Evolutionary conservation across 495 filamentous ascomycete genomes (phyloP).

Genomic region (Ascodesmis nigricans): DNA sequence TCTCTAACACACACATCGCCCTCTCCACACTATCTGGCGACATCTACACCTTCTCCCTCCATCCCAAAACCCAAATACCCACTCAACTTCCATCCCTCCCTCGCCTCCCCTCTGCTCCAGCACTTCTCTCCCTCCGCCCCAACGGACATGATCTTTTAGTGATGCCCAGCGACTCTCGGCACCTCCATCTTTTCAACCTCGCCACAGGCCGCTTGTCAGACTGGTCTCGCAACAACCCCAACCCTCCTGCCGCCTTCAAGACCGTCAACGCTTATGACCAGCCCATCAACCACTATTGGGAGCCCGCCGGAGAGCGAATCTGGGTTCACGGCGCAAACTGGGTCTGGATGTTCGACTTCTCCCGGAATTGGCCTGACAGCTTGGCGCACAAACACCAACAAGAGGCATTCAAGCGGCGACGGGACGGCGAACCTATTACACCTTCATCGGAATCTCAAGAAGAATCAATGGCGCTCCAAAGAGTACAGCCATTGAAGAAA

Average conservation of each 20-base stretch:
- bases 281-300: conserved; percentile 71
- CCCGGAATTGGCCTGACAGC: conserved; percentile 39
- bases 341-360: conserved; percentile 83
- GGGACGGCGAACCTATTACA: too few relatives aligned
- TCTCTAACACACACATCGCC: too few relatives aligned
- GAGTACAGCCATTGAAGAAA: conserved; percentile 23
- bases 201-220: conserved; percentile 48
- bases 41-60: conserved; percentile 66
- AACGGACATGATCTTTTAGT: conserved; percentile 39
- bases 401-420: conserved; percentile 23
- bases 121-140: conserved; percentile 57
- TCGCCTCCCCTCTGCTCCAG: conserved; percentile 44
- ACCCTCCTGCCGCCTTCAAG: conserved; percentile 45
- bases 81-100: conserved; percentile 65
- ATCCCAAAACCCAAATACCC: conserved; percentile 35
- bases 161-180: conserved; percentile 49
- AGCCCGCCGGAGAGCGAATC: conserved; percentile 37
- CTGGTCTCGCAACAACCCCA: conserved; percentile 69
- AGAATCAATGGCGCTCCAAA: too few relatives aligned
- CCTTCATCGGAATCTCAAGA: too few relatives aligned
- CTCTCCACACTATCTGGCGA: conserved; percentile 63
- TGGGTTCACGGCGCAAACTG: conserved; percentile 76
- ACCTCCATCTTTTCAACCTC: conserved; percentile 51
- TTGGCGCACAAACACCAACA: conserved; percentile 27
- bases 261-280: conserved; percentile 49